Conservation (phyloP, 495 filamentous ascomycete genomes). For the Choiromyces venosus region DNA sequence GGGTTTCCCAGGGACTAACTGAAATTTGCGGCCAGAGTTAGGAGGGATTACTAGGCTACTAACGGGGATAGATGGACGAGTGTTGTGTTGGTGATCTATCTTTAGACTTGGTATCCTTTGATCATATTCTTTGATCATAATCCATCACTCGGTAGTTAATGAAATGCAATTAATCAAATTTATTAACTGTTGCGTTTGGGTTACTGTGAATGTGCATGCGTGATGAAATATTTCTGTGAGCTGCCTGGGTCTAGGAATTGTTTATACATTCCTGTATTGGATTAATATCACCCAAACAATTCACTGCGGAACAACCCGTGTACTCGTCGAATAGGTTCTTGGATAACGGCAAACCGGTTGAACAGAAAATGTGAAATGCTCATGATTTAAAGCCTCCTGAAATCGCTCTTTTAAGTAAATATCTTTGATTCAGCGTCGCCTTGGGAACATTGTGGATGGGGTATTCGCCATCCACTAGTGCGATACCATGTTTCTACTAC, state of each 20-base stretch:
- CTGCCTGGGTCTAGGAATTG: background rate
- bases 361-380: too few relatives aligned
- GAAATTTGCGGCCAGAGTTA: background rate
- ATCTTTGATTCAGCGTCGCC: too few relatives aligned
- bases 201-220: background rate
- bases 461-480: too few relatives aligned
- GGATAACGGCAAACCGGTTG: too few relatives aligned
- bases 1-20: background rate
- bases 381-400: too few relatives aligned
- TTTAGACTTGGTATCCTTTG: background rate
- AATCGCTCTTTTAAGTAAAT: too few relatives aligned
- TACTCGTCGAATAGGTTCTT: too few relatives aligned
- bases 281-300: background rate
- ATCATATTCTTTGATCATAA: background rate
- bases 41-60: background rate
- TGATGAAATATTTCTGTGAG: background rate
- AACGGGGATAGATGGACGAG: background rate
- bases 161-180: background rate
- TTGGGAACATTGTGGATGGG: too few relatives aligned
- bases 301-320: too few relatives aligned
- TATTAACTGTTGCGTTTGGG: background rate
- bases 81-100: background rate
- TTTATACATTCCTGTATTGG: background rate
- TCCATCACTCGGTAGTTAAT: background rate
- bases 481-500: too few relatives aligned